Conservation (phyloP, 75 land plant genomes). For the Pinus tabuliformis region DNA sequence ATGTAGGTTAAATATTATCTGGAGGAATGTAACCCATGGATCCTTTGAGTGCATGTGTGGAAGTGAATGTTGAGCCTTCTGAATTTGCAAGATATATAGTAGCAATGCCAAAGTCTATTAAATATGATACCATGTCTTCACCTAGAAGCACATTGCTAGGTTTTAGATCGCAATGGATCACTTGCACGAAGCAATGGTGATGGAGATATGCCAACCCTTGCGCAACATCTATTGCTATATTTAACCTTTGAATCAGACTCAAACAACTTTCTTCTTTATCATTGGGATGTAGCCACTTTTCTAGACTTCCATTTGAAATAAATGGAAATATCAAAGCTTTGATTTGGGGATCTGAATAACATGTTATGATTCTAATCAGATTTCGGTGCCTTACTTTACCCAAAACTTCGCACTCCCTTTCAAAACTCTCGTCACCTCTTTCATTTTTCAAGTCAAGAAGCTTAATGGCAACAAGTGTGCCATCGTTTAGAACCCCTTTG, state of each 20-base stretch:
- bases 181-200: not conserved
- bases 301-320: slow-evolving; percentile 40
- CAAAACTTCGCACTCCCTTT: slow-evolving; percentile 23
- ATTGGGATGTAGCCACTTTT: slow-evolving; percentile 7
- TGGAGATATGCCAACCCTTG: slow-evolving; percentile 15
- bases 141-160: slow-evolving; percentile 18
- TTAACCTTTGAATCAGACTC: not conserved
- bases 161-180: slow-evolving; percentile 19
- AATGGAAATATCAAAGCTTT: slow-evolving; percentile 38
- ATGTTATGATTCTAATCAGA: slow-evolving; percentile 29
- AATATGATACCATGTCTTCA: slow-evolving; percentile 9
- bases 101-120: slow-evolving; percentile 17
- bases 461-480: slow-evolving; percentile 32
- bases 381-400: slow-evolving; percentile 22
- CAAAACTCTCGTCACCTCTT: slow-evolving; percentile 11
- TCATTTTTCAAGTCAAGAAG: slow-evolving; percentile 23
- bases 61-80: not conserved
- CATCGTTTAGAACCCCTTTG: slow-evolving; percentile 18
- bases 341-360: slow-evolving; percentile 23
- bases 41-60: slow-evolving; percentile 3
- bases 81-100: slow-evolving; percentile 1
- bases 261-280: not conserved
- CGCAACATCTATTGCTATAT: slow-evolving; percentile 11
- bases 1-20: not conserved
- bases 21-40: slow-evolving; percentile 4